Base-by-base conservation (phyloP, 148 eudicot genomes). In the Simmondsia chinensis region DNA sequence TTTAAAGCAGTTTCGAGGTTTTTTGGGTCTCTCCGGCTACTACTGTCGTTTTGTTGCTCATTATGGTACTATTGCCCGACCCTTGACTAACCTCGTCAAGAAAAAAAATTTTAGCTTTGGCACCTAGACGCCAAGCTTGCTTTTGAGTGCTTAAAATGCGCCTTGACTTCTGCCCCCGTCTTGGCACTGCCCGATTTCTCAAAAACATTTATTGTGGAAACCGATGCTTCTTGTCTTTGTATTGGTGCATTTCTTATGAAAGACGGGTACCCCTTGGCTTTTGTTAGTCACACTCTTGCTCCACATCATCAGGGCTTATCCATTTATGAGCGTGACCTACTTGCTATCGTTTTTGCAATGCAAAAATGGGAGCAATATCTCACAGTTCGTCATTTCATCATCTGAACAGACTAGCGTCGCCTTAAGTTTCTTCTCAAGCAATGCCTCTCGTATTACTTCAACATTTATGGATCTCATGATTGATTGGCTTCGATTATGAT, bases 131-230 rank as follows among this genome's bases (percentile, higher is more conserved):
- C 59, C 6, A 28, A 45, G 2, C 0, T 0, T 0, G 49, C 70
- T 0, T 65, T 65, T 8, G 0, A 27, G 4, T 2, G 3, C 0
- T 35, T 64, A 0, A 64, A 64, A 23, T 2, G 3, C 2, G 41
- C 59, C 0, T 31, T 65, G 49, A 27, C 21, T 1, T 14, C 42
- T 0, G 43, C 54, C 7, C 59, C 59, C 0, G 59, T 65, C 0
- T 5, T 65, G 0, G 30, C 42, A 6, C 6, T 54, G 0, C 59
- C 50, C 0, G 24, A 54, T 23, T 54, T 54, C n/a, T 8, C 33
- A 3, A n/a, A 22, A 3, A 5, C 21, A 0, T 54, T 54, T 9
- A 4, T 10, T 0, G 15, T 54, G 2, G 59, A 54, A 5, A 33
- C 50, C 5, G 59, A 54, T 33, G 59, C 59, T 1, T 20, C 31